phyloP scores from a whole-genome alignment of 768 basidiomycete genomes.

The Leccinum uliginosum region DNA sequence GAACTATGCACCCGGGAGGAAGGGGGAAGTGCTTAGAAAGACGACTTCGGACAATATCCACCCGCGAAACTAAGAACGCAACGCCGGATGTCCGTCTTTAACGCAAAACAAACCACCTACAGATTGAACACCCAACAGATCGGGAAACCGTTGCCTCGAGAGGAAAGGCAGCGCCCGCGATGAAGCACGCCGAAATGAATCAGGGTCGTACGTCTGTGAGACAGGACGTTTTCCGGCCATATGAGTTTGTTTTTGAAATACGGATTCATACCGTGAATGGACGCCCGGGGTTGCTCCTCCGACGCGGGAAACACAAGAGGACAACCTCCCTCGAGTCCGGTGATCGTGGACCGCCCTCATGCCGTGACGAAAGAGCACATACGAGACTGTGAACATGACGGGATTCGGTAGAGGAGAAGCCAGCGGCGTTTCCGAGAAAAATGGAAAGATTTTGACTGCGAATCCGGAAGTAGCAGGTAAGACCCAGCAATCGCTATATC shows the following conservation, averaged over 20 bases:
- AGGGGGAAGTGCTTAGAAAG: background rate
- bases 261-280: background rate
- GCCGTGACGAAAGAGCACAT: background rate
- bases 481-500: slow-evolving; percentile 22
- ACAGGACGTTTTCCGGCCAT: background rate
- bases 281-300: background rate
- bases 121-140: slow-evolving; percentile 9
- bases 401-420: slow-evolving; percentile 12
- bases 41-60: background rate
- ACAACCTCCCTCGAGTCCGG: background rate
- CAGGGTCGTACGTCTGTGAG: slow-evolving; percentile 19
- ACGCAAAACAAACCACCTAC: background rate
- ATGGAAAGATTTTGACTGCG: slow-evolving; percentile 21
- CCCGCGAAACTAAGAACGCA: background rate
- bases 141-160: slow-evolving; percentile 17
- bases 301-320: slow-evolving; percentile 2
- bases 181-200: slow-evolving; percentile 27
- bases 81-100: slow-evolving; percentile 2
- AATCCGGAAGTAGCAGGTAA: slow-evolving; percentile 26
- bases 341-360: slow-evolving; percentile 5
- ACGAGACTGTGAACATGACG: background rate
- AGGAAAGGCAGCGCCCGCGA: slow-evolving; percentile 7
- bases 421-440: slow-evolving; percentile 23
- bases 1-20: background rate
- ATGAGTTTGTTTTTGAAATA: slow-evolving; percentile 3